Percentiles rank a stretch among this genome's conserved stretches.
Evolutionary conservation across 805 yeast species (phyloP).

Genomic region (Cyberlindnera japonica): DNA sequence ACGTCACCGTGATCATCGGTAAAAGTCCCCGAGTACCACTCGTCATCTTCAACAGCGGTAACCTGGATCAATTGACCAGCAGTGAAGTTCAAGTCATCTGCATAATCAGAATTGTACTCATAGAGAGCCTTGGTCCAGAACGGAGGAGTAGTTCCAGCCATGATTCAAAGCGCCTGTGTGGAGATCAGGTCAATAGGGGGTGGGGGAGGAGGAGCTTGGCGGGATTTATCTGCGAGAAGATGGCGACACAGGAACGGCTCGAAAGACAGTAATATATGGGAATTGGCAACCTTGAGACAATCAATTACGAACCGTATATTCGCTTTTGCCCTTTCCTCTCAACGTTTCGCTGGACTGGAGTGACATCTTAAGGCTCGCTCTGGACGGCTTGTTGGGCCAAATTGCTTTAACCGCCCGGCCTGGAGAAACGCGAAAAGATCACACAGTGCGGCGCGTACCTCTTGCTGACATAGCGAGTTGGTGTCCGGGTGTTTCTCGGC

Average conservation of each 20-base stretch:
- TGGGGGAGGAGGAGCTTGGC: neutral
- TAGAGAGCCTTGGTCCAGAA: constrained; percentile 66
- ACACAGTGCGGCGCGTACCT: neutral
- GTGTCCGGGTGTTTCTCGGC: constrained; percentile 9
- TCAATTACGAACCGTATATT: neutral
- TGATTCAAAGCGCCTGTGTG: neutral
- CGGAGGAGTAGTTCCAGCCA: constrained; percentile 35
- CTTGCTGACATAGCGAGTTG: neutral
- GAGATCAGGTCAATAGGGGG: too few species aligned
- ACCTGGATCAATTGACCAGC: constrained; percentile 72
- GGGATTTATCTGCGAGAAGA: too few species aligned
- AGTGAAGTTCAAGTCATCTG: constrained; percentile 75
- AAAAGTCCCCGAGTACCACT: constrained; percentile 81
- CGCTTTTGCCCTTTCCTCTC: too few species aligned
- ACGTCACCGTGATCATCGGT: constrained; percentile 37
- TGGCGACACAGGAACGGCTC: too few species aligned
- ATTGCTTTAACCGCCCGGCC: neutral
- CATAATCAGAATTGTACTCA: constrained; percentile 66
- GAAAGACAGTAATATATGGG: neutral
- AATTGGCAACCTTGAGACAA: neutral
- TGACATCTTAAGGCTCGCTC: neutral
- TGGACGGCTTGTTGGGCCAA: neutral
- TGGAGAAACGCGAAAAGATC: neutral
- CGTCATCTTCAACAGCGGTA: constrained; percentile 79
- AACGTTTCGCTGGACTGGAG: neutral